Percentiles rank a stretch among this genome's conserved stretches.
These are phyloP conservation scores for Aspergillus sp. DNA, from an alignment of 2,329 filamentous ascomycete genomes.

Conservation along the genomic window DNA sequence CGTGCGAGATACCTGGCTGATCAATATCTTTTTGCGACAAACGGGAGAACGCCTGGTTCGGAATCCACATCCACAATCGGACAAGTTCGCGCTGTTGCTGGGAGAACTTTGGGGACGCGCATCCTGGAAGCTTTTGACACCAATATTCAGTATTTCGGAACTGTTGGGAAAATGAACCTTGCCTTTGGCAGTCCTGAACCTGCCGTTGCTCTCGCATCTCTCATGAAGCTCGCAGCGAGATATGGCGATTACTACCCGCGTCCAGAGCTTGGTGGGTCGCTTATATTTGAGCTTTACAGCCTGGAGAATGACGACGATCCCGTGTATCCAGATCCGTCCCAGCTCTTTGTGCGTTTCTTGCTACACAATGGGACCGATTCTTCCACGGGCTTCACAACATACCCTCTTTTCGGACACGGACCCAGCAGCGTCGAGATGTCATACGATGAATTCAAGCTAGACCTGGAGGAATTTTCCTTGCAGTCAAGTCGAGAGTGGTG, in stretches of 20 bases:
- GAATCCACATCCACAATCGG: slow-evolving; percentile 12
- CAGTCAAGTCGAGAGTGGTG: slow-evolving; percentile 47
- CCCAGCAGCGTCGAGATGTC: slow-evolving; percentile 40
- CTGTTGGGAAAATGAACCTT: slow-evolving; percentile 37
- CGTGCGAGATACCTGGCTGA: slow-evolving; percentile 42
- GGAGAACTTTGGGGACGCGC: slow-evolving; percentile 34
- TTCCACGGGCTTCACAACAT: slow-evolving; percentile 27
- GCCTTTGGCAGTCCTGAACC: slow-evolving; percentile 45
- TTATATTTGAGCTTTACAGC: slow-evolving; percentile 48
- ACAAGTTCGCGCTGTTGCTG: slow-evolving; percentile 33
- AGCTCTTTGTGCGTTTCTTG: slow-evolving; percentile 49
- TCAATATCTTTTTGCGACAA: slow-evolving; percentile 40
- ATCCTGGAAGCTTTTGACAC: slow-evolving; percentile 32
- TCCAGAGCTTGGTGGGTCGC: slow-evolving; percentile 41
- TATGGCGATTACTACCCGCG: slow-evolving; percentile 42
- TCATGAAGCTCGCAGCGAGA: slow-evolving; percentile 34
- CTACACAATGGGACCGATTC: slow-evolving; percentile 48
- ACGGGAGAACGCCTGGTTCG: slow-evolving; percentile 37
- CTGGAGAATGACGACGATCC: slow-evolving; percentile 23
- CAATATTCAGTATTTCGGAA: slow-evolving; percentile 33
- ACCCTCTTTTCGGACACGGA: slow-evolving; percentile 45
- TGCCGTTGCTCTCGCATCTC: slow-evolving; percentile 44
- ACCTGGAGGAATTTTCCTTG: slow-evolving; percentile 39
- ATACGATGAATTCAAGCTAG: slow-evolving; percentile 44
- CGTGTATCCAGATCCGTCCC: slow-evolving; percentile 33